Percentiles rank a stretch among this genome's conserved stretches.
Conservation (phyloP, 2,329 filamentous ascomycete genomes). For the Septoria petroselini region DNA sequence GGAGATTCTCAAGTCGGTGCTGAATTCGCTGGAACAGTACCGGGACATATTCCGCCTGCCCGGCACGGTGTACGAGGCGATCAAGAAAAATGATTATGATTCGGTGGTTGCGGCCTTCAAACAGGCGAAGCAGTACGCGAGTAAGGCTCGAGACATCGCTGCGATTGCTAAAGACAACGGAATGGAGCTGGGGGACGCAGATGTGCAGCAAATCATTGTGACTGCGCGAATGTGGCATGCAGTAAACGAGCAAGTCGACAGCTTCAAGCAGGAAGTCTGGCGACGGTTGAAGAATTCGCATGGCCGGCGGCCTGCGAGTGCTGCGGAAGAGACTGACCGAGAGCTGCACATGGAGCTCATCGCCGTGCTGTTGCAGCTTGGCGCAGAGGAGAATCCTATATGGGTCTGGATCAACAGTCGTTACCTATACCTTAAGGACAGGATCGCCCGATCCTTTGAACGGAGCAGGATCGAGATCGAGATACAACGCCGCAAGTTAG, state of each 20-base stretch:
- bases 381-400: conserved; percentile 92
- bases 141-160: conserved; percentile 70
- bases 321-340: conserved; percentile 43
- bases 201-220: conserved; percentile 82
- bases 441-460: conserved; percentile 75
- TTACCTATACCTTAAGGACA: conserved; percentile 83
- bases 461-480: conserved; percentile 91
- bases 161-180: conserved; percentile 51
- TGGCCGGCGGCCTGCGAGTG: conserved; percentile 28
- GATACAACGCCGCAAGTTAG: conserved; percentile 77
- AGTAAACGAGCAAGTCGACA: conserved; percentile 79
- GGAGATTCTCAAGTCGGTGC: conserved; percentile 74
- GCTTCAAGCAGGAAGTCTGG: conserved; percentile 89
- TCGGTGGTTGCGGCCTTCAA: conserved; percentile 81
- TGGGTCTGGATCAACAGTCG: conserved; percentile 92
- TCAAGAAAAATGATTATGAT: conserved; percentile 89
- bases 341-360: conserved; percentile 95
- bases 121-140: conserved; percentile 75
- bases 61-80: conserved; percentile 72
- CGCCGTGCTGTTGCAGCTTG: conserved; percentile 81
- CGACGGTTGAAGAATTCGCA: conserved; percentile 56
- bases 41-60: conserved; percentile 80
- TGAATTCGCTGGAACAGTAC: conserved; percentile 72
- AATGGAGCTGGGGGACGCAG: conserved; percentile 62
- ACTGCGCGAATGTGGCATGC: conserved; percentile 95